phyloP scores from a whole-genome alignment of 2,329 filamentous ascomycete genomes.

The Fusarium sp. region DNA sequence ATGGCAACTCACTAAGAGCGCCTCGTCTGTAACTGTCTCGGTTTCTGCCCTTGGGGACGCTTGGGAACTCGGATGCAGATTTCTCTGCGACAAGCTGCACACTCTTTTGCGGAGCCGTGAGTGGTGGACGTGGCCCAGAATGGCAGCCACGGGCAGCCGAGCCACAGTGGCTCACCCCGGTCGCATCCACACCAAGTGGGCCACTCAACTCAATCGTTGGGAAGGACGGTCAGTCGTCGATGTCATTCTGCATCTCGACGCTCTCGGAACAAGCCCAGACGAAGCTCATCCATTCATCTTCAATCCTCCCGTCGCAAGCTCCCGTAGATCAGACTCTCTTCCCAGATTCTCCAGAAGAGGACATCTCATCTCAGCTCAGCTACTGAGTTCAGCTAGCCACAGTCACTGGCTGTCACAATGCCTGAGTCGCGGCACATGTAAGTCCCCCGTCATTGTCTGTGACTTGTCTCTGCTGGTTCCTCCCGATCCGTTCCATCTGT shows the following conservation, averaged over 20 bases:
- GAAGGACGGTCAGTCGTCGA: conserved; percentile 36
- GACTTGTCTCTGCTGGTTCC: conserved; percentile 22
- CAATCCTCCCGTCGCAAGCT: conserved; percentile 23
- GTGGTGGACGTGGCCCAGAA: neutral
- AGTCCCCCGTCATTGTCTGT: conserved; percentile 41
- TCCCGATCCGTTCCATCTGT: conserved; percentile 10
- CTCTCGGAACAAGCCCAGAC: conserved; percentile 25
- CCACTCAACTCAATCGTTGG: conserved; percentile 39
- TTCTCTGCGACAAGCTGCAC: neutral
- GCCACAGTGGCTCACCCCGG: neutral
- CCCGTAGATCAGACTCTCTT: conserved; percentile 24
- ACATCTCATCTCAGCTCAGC: neutral
- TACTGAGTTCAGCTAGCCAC: conserved; percentile 19
- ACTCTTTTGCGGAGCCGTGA: neutral
- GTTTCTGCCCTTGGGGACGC: neutral
- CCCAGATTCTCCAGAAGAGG: neutral
- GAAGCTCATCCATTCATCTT: conserved; percentile 32
- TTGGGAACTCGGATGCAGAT: neutral
- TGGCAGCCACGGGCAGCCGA: conserved; percentile 7
- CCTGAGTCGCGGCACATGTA: conserved; percentile 50
- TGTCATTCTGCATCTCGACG: conserved; percentile 38
- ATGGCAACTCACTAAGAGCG: neutral
- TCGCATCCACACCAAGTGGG: conserved; percentile 26
- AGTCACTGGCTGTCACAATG: conserved; percentile 34
- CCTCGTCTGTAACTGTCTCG: neutral